These are phyloP conservation scores for Anisogramma anomala DNA, from an alignment of 2,329 filamentous ascomycete species.

Conservation along the genomic window DNA sequence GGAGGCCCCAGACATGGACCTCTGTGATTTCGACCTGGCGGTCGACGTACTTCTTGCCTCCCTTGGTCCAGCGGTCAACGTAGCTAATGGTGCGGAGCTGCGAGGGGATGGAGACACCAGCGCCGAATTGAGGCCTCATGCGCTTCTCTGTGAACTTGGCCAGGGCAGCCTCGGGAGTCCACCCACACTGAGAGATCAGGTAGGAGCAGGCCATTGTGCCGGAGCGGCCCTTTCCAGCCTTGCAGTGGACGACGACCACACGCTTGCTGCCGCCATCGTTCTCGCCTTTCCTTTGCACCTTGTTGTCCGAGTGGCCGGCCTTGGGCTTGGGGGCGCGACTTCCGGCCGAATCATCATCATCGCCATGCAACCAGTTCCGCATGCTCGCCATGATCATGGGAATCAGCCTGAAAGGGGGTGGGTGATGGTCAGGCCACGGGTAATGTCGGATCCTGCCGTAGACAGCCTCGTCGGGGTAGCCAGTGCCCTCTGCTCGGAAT, in stretches of 20 bases:
- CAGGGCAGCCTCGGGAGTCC: constrained; percentile 42
- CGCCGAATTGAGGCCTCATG: constrained; percentile 82
- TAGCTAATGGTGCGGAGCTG: constrained; percentile 82
- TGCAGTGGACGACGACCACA: constrained; percentile 90
- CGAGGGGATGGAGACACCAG: constrained; percentile 84
- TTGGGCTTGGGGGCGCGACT: neutral
- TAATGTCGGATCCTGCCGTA: constrained; percentile 80
- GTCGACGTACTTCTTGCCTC: constrained; percentile 71
- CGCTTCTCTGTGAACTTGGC: constrained; percentile 61
- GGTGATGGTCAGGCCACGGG: constrained; percentile 95
- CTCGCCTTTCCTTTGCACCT: constrained; percentile 7
- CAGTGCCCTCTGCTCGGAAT: constrained; percentile 91
- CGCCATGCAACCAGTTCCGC: constrained; percentile 68
- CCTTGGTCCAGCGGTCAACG: constrained; percentile 71
- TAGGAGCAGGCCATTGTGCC: constrained; percentile 83
- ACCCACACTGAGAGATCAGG: constrained; percentile 72
- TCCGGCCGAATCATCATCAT: constrained; percentile 20
- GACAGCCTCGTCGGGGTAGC: constrained; percentile 84
- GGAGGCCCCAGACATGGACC: constrained; percentile 78
- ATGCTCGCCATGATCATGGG: constrained; percentile 86
- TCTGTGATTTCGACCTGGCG: constrained; percentile 74
- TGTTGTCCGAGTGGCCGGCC: constrained; percentile 11
- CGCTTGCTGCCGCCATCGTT: constrained; percentile 28
- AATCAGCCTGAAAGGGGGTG: constrained; percentile 80
- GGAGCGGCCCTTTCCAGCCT: constrained; percentile 88